These are phyloP conservation scores for Pseudopithomyces chartarum DNA, from an alignment of 2,329 filamentous ascomycete species.

Conservation along the genomic window DNA sequence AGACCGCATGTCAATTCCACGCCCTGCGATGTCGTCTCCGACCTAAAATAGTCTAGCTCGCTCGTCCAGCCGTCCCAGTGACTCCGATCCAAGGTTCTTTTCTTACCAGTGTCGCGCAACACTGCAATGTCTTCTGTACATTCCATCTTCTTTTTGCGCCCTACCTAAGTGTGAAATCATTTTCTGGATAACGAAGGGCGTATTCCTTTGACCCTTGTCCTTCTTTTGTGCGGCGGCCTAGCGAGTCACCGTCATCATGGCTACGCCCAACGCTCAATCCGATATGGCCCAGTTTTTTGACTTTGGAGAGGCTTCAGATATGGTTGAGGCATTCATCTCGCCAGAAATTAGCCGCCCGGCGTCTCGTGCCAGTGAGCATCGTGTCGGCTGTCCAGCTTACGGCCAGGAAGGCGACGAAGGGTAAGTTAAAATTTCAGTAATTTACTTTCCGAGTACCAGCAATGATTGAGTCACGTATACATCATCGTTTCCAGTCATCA, in stretches of 20 bases:
- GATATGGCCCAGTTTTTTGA: conserved; percentile 47
- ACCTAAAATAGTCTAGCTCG: conserved; percentile 1
- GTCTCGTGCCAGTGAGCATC: conserved; percentile 7
- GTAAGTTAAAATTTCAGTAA: conserved; percentile 14
- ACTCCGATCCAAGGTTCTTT: conserved; percentile 1
- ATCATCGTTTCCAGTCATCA: no score
- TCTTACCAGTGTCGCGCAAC: conserved; percentile 1
- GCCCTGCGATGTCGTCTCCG: conserved; percentile 3
- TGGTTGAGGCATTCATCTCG: conserved; percentile 24
- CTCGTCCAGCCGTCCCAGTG: neutral
- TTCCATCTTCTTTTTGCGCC: neutral
- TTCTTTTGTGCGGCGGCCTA: neutral
- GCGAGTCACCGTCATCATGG: conserved; percentile 26
- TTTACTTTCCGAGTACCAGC: neutral
- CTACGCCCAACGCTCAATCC: conserved; percentile 28
- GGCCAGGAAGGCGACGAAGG: conserved; percentile 25
- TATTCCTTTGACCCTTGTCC: neutral
- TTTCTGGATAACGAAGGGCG: neutral
- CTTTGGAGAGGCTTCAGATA: conserved; percentile 43
- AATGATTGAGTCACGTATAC: no score
- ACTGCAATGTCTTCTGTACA: neutral
- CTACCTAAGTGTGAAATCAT: conserved; percentile 1
- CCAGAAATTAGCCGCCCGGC: conserved; percentile 15
- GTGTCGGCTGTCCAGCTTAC: conserved; percentile 24
- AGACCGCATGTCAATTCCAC: conserved; percentile 9